phyloP scores from a whole-genome alignment of 371 early-diverging fungal species.

The Massospora cicadina region DNA sequence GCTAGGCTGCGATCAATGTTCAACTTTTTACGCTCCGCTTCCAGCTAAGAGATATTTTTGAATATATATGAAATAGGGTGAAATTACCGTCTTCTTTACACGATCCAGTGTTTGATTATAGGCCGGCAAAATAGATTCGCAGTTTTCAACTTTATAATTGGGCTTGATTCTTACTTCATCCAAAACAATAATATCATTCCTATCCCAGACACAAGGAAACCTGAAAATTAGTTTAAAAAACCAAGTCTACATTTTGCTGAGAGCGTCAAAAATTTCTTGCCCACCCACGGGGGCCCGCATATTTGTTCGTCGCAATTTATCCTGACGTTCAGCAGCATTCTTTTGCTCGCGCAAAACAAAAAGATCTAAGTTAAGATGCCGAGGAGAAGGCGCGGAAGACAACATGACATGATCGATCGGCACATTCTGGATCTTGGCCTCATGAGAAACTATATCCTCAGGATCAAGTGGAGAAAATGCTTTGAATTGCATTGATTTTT shows the following conservation, averaged over 20 bases:
- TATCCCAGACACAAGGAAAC: conserved; percentile 64
- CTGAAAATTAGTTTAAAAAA: conserved; percentile 16
- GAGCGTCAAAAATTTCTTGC: conserved; percentile 58
- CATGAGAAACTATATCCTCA: conserved; percentile 2
- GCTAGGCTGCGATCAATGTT: neutral
- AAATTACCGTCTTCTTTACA: conserved; percentile 55
- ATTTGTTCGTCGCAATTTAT: conserved; percentile 40
- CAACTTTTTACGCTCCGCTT: neutral
- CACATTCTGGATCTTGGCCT: neutral
- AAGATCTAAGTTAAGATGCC: conserved; percentile 28
- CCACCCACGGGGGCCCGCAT: conserved; percentile 53
- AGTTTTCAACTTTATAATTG: conserved; percentile 52
- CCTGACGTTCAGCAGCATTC: conserved; percentile 28
- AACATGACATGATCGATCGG: conserved; percentile 14
- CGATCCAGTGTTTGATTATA: conserved; percentile 34
- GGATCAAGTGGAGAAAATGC: neutral
- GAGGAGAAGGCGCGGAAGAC: conserved; percentile 17
- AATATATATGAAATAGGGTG: neutral
- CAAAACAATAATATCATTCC: conserved; percentile 56
- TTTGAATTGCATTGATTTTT: neutral
- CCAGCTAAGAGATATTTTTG: neutral
- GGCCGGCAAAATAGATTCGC: conserved; percentile 38
- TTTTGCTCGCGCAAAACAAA: conserved; percentile 40
- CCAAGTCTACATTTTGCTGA: conserved; percentile 44
- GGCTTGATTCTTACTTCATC: conserved; percentile 64